Base-by-base conservation (phyloP, 768 basidiomycete species). In the Daedaleopsis nitida region DNA sequence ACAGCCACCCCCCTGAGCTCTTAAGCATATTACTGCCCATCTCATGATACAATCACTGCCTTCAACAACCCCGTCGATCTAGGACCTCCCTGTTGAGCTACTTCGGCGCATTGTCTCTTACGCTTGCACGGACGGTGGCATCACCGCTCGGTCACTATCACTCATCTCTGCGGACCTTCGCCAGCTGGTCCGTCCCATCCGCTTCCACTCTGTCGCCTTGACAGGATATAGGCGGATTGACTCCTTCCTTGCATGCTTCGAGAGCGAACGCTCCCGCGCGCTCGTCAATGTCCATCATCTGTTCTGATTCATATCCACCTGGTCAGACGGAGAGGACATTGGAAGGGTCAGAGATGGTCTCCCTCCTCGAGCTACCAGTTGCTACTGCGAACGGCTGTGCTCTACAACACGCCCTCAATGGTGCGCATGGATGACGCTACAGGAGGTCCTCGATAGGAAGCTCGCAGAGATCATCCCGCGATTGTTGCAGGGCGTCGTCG, bases 121-220 rank as follows among this genome's bases (percentile, higher is more conserved):
- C 3, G 73, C 72, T 9, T 73, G 73, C 54, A 64, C 65, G 5
- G 74, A 72, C 55, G 72, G 69, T 45, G 74, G 73, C 0, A 62
- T n/a, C 19, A 67, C 69, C 5, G 73, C 65, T 3, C 68, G 67
- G 38, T 65, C 73, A 14, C 65, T 75, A 16, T 60, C 72, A 1
- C 66, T 65, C 17, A 70, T 71, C 32, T 73, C 73, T 5, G 63
- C 65, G n/a, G 66, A 69, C 39, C 60, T 70, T 56, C 68, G 65
- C 19, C 62, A 55, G 1, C 67, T 65, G 43, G 62, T 70, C 2
- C 64, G 52, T 8, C 67, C 69, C 1, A 65, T 66, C 58, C 64
- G 61, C 8, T 52, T 69, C 24, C 68, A 69, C 47, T 70, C 69
- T 34, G 54, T 74, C 34, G 65, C 67, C 5, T 62, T 74, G 34